These are phyloP conservation scores for Stachybotrys echinatus DNA, from an alignment of 2,329 filamentous ascomycete genomes.

Conservation along the genomic window DNA sequence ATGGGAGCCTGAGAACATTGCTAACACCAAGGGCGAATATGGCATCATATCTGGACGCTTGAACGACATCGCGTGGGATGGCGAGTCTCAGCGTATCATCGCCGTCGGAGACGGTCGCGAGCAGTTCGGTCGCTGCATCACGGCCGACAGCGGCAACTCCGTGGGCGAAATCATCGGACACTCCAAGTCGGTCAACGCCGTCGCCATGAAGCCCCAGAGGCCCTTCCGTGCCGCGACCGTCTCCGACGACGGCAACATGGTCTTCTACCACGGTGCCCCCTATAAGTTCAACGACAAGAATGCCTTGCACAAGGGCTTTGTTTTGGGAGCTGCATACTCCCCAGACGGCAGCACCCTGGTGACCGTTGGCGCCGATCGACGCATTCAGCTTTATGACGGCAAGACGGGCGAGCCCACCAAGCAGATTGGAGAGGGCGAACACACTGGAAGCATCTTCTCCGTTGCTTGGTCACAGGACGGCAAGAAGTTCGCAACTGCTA, in stretches of 20 bases:
- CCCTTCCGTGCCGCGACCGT: conserved; percentile 90
- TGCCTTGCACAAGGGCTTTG: conserved; percentile 78
- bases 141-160: conserved; percentile 90
- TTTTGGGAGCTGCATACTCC: conserved; percentile 83
- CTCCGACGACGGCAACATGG: conserved; percentile 82
- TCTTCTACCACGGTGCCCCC: conserved; percentile 89
- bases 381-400: conserved; percentile 92
- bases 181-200: conserved; percentile 83
- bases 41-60: conserved; percentile 90
- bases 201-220: conserved; percentile 82
- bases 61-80: conserved; percentile 96
- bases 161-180: conserved; percentile 94
- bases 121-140: conserved; percentile 89
- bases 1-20: conserved; percentile 85
- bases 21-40: conserved; percentile 88
- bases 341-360: conserved; percentile 79
- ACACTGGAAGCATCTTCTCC: conserved; percentile 89
- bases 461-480: conserved; percentile 88
- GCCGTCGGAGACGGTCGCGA: conserved; percentile 94
- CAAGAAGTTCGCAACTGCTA: conserved; percentile 81
- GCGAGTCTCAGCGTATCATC: conserved; percentile 92
- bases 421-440: conserved; percentile 75
- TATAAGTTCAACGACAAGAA: conserved; percentile 94
- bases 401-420: conserved; percentile 83
- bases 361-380: conserved; percentile 86